Evolutionary conservation across 2,329 filamentous ascomycete genomes (phyloP).

Genomic region (Xylaria multiplex): DNA sequence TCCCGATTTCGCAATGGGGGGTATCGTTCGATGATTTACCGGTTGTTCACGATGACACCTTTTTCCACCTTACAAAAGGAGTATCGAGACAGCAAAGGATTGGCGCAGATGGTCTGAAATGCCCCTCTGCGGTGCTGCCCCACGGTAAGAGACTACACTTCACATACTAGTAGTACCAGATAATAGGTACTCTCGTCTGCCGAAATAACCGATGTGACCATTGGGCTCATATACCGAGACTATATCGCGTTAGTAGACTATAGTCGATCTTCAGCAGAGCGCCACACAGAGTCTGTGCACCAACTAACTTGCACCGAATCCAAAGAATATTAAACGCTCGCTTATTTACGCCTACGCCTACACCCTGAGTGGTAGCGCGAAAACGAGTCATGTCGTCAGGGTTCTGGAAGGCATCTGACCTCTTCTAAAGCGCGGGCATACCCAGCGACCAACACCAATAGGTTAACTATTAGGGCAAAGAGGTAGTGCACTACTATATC

Average conservation of each 20-base stretch:
- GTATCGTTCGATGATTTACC: constrained; percentile 30
- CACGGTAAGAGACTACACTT: no score
- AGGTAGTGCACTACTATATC: no score
- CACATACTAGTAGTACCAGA: background rate
- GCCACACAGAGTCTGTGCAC: background rate
- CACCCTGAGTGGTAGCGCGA: background rate
- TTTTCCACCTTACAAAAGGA: constrained; percentile 8
- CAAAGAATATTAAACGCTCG: constrained; percentile 25
- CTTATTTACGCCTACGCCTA: constrained; percentile 5
- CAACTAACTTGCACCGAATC: constrained; percentile 8
- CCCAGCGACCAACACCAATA: no score
- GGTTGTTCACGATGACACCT: constrained; percentile 10
- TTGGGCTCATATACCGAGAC: constrained; percentile 7
- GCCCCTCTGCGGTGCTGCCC: no score
- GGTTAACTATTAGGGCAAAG: no score
- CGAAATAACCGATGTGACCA: constrained; percentile 18
- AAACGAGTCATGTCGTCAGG: constrained; percentile 24
- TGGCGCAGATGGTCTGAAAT: background rate
- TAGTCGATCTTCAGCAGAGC: constrained; percentile 12
- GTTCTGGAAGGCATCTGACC: constrained; percentile 5
- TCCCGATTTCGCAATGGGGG: constrained; percentile 5
- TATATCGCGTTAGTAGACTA: background rate
- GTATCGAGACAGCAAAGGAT: background rate
- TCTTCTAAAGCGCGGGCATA: constrained; percentile 3
- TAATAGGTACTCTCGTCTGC: constrained; percentile 2